Percentiles rank a stretch among this genome's conserved stretches.
Evolutionary conservation across 1,139 yeast species (phyloP).

Genomic region (Diutina neorugosa): DNA sequence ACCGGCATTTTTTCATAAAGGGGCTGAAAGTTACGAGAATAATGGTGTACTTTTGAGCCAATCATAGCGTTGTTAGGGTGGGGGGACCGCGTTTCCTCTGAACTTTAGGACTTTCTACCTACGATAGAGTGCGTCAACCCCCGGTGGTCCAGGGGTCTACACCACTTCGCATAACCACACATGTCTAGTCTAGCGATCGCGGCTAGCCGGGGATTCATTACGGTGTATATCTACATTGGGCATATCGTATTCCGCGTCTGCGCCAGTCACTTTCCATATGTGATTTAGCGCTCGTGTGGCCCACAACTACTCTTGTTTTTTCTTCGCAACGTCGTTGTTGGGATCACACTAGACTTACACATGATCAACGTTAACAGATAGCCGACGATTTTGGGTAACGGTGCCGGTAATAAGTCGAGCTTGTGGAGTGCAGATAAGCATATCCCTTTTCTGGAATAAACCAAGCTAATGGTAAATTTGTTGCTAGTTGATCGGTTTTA

Average conservation of each 20-base stretch:
- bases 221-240: too few species aligned
- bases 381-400: not conserved
- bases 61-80: not conserved
- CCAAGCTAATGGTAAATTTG: too few species aligned
- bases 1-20: too few species aligned
- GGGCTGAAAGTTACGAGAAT: not conserved
- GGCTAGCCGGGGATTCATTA: not conserved
- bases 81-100: not conserved
- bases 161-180: not conserved
- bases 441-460: too few species aligned
- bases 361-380: not conserved
- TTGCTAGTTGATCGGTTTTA: too few species aligned
- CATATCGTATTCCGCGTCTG: too few species aligned
- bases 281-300: not conserved
- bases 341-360: not conserved
- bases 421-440: not conserved
- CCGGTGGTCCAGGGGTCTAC: not conserved
- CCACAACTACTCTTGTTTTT: not conserved
- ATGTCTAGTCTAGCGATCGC: not conserved
- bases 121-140: not conserved
- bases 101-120: not conserved
- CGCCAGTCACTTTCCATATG: too few species aligned
- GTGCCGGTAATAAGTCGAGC: not conserved
- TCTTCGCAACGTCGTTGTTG: not conserved
- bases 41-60: not conserved